Conservation (phyloP, 2,329 filamentous ascomycete species). For the Diplocarpon rosae region DNA sequence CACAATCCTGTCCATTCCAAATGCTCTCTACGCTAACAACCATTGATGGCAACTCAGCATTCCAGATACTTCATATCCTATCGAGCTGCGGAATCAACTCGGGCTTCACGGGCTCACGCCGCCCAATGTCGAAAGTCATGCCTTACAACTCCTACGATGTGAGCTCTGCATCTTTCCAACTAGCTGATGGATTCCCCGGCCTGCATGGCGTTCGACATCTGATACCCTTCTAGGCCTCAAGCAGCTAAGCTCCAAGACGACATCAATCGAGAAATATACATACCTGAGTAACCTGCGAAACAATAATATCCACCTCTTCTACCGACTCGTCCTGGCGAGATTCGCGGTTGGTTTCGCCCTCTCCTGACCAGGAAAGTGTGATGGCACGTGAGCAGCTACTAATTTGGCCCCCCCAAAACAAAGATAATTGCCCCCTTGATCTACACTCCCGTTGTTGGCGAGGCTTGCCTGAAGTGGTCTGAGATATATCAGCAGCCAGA, state of each 20-base stretch:
- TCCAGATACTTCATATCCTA: constrained; percentile 23
- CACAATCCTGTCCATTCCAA: no score
- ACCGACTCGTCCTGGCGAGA: constrained; percentile 22
- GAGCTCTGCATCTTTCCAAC: not conserved
- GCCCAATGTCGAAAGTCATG: constrained; percentile 22
- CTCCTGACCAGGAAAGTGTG: not conserved
- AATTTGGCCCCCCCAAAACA: not conserved
- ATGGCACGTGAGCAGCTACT: constrained; percentile 6
- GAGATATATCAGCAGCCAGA: constrained; percentile 65
- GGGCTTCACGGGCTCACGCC: constrained; percentile 22
- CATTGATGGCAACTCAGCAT: constrained; percentile 1
- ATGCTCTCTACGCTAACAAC: no score
- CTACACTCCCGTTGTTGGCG: constrained; percentile 54
- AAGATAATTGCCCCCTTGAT: constrained; percentile 40
- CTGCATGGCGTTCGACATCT: not conserved
- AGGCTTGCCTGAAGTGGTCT: constrained; percentile 64
- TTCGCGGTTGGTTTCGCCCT: constrained; percentile 15
- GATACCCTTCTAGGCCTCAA: constrained; percentile 18
- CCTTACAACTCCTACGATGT: constrained; percentile 23
- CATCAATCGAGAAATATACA: constrained; percentile 25
- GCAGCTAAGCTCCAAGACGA: constrained; percentile 22
- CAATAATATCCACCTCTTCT: constrained; percentile 24
- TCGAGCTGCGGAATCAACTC: constrained; percentile 18
- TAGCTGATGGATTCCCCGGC: not conserved
- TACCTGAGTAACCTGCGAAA: constrained; percentile 25